Conservation (phyloP, 805 yeast genomes). For the Saturnispora saitoi region DNA sequence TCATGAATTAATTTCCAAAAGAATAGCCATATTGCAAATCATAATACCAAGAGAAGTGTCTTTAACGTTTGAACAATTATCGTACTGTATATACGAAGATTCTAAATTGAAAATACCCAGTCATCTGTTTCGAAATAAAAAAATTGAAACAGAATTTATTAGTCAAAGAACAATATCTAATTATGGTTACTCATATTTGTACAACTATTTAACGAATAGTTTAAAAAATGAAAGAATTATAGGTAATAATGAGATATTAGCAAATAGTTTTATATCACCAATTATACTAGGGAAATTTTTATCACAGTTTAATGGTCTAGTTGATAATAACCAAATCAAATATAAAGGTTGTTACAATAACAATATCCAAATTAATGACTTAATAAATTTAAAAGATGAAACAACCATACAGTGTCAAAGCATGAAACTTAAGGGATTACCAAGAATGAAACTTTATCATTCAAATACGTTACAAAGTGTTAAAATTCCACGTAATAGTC, state of each 20-base stretch:
- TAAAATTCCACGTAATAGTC: slow-evolving; percentile 14
- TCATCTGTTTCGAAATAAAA: not conserved
- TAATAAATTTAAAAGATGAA: slow-evolving; percentile 2
- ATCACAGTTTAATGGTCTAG: slow-evolving; percentile 1
- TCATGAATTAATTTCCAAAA: slow-evolving; percentile 12
- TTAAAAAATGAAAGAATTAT: slow-evolving; percentile 1
- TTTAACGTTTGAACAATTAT: slow-evolving; percentile 17
- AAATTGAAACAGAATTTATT: not conserved
- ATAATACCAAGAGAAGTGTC: slow-evolving; percentile 20
- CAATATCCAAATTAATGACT: not conserved
- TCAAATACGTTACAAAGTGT: slow-evolving; percentile 6
- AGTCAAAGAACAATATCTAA: slow-evolving; percentile 10
- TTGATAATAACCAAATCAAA: not conserved
- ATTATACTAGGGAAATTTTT: not conserved
- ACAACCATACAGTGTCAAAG: not conserved
- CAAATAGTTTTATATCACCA: slow-evolving; percentile 1
- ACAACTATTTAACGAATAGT: not conserved
- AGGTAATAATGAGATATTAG: not conserved
- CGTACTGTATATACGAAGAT: slow-evolving; percentile 18
- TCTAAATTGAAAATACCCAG: slow-evolving; percentile 4
- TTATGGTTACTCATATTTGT: slow-evolving; percentile 8
- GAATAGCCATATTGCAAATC: slow-evolving; percentile 17
- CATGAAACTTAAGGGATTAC: not conserved
- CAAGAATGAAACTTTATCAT: not conserved
- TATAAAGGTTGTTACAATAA: slow-evolving; percentile 4